These are phyloP conservation scores for Dactylellina haptotyla DNA, from an alignment of 2,329 filamentous ascomycete genomes.

Conservation along the genomic window DNA sequence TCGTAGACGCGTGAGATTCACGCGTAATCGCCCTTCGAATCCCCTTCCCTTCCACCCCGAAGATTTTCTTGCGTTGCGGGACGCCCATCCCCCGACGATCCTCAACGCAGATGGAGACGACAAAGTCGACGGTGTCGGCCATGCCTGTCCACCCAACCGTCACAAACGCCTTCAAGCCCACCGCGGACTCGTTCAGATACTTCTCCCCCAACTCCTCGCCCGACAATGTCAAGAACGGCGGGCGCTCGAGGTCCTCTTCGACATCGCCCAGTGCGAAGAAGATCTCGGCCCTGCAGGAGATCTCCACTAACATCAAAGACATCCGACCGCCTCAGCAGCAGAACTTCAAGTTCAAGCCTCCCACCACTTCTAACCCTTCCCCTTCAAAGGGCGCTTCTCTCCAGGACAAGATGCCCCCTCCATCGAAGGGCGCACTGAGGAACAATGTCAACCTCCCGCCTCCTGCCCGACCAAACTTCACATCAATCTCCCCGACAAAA, in stretches of 20 bases:
- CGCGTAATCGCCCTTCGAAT: constrained; percentile 23
- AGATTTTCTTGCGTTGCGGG: neutral
- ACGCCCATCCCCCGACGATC: constrained; percentile 18
- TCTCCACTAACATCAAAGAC: constrained; percentile 50
- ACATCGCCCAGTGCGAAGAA: constrained; percentile 51
- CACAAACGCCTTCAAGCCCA: constrained; percentile 51
- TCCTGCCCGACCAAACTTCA: constrained; percentile 45
- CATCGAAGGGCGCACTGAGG: constrained; percentile 44
- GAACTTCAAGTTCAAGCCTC: constrained; percentile 54
- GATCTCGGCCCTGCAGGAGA: constrained; percentile 48
- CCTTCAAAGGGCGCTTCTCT: constrained; percentile 44
- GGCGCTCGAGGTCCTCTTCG: constrained; percentile 50
- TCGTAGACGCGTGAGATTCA: constrained; percentile 48
- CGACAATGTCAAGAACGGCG: constrained; percentile 47
- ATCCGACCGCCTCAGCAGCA: constrained; percentile 52
- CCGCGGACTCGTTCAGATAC: constrained; percentile 53
- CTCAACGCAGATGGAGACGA: constrained; percentile 24
- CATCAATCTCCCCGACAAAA: constrained; percentile 48
- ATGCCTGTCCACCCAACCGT: constrained; percentile 52
- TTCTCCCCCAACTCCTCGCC: constrained; percentile 50
- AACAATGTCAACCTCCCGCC: constrained; percentile 49
- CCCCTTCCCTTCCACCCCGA: constrained; percentile 11
- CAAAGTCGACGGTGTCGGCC: constrained; percentile 43
- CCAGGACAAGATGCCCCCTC: constrained; percentile 53
- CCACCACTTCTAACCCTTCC: constrained; percentile 52